Conservation (phyloP, 1,284 basidiomycete genomes). For the Caloboletus firmus region DNA sequence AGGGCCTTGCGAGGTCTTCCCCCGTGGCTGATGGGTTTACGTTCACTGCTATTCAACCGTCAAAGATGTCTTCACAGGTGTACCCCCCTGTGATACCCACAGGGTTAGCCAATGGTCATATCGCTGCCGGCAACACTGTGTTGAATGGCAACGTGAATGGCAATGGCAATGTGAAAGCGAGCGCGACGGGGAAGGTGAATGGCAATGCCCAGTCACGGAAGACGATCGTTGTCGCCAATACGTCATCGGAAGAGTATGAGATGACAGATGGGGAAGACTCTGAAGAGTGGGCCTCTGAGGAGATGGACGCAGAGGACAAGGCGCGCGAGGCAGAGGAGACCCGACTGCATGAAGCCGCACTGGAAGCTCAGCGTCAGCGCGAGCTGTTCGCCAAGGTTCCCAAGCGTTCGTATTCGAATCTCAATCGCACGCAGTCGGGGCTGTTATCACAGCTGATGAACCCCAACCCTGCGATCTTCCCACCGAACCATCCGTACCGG, state of each 20-base stretch:
- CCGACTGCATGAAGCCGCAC: conserved; percentile 45
- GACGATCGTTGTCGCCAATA: conserved; percentile 36
- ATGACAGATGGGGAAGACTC: conserved; percentile 52
- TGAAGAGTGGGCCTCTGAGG: conserved; percentile 56
- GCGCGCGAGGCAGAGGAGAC: conserved; percentile 35
- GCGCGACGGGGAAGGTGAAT: conserved; percentile 8
- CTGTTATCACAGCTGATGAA: conserved; percentile 68
- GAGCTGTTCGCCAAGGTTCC: conserved; percentile 80
- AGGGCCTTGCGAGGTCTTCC: conserved; percentile 2
- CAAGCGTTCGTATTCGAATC: conserved; percentile 60
- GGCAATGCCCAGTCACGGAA: conserved; percentile 27
- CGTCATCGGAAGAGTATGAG: conserved; percentile 43
- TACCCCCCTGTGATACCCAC: conserved; percentile 25
- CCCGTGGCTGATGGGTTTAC: conserved; percentile 20
- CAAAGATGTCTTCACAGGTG: conserved; percentile 7
- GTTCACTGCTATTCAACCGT: conserved; percentile 12
- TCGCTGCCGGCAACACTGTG: neutral
- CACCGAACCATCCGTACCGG: conserved; percentile 57
- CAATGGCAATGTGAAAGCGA: conserved; percentile 18
- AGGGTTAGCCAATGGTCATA: conserved; percentile 5
- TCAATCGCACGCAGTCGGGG: conserved; percentile 56
- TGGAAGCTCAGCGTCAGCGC: conserved; percentile 66
- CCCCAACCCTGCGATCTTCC: conserved; percentile 62
- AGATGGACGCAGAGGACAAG: conserved; percentile 41
- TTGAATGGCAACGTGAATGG: conserved; percentile 19